A percentile compares a stretch with the other conserved stretches of the same genome.
phyloP scores from a whole-genome alignment of 2,329 filamentous ascomycete genomes.

The Exophiala spinifera region DNA sequence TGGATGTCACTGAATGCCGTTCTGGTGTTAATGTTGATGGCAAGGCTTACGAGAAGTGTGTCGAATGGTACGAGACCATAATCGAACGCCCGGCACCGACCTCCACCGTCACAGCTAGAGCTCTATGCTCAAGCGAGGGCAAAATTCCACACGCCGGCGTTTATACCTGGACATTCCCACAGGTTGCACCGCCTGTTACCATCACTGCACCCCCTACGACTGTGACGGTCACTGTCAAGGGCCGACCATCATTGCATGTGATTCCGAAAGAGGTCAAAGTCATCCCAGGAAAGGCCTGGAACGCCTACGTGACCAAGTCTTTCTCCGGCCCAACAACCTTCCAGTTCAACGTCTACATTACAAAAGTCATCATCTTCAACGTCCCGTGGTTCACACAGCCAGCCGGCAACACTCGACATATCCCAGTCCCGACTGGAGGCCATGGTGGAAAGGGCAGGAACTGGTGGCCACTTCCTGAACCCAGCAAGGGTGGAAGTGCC shows the following conservation, averaged over 20 bases:
- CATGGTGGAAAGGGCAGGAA: not conserved
- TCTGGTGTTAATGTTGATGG: constrained; percentile 9
- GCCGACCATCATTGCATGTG: not conserved
- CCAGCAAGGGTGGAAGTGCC: constrained; percentile 1
- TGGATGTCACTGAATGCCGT: constrained; percentile 21
- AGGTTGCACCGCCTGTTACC: constrained; percentile 10
- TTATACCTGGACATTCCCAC: constrained; percentile 24
- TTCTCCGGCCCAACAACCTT: constrained; percentile 8
- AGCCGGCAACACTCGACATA: not conserved
- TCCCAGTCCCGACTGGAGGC: not conserved
- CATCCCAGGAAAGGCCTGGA: constrained; percentile 9
- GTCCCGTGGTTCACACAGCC: constrained; percentile 4
- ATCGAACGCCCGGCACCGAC: constrained; percentile 13
- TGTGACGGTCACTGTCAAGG: constrained; percentile 11
- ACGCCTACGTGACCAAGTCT: constrained; percentile 17
- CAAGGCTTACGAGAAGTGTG: constrained; percentile 9
- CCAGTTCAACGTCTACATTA: constrained; percentile 12
- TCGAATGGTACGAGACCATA: constrained; percentile 14
- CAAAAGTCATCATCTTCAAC: constrained; percentile 13
- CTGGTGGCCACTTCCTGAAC: constrained; percentile 15
- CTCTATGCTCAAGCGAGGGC: constrained; percentile 12
- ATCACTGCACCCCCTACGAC: constrained; percentile 9
- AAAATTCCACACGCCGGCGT: constrained; percentile 10
- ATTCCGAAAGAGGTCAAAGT: constrained; percentile 7
- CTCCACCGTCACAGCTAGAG: constrained; percentile 11